Conservation (phyloP, 225 moss, liverwort and hornwort genomes). For the Physcomitrellopsis africana region DNA sequence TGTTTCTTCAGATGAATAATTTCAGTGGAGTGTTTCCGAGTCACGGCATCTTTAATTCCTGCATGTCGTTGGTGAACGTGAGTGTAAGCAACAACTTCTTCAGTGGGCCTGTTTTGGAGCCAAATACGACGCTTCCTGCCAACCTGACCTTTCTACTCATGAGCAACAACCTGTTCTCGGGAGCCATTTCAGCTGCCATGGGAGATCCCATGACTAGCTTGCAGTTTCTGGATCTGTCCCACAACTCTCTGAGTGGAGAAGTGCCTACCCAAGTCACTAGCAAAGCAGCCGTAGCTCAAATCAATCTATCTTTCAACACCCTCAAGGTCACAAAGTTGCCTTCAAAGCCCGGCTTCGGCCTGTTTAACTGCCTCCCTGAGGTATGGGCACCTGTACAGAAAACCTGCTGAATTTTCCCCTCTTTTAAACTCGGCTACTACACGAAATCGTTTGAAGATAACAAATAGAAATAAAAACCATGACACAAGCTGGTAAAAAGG, state of each 20-base stretch:
- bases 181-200: constrained; percentile 29
- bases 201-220: constrained; percentile 1
- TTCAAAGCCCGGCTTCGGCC: constrained; percentile 27
- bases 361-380: constrained; percentile 36
- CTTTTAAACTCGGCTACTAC: too few relatives aligned
- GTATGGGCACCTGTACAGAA: not conserved
- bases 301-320: constrained; percentile 43
- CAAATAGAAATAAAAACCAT: too few relatives aligned
- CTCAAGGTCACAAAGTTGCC: constrained; percentile 26
- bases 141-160: constrained; percentile 45
- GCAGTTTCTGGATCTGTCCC: constrained; percentile 33
- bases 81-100: constrained; percentile 43
- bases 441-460: too few relatives aligned
- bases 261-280: constrained; percentile 24
- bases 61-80: constrained; percentile 33
- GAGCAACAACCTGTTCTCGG: constrained; percentile 37
- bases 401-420: too few relatives aligned
- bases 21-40: constrained; percentile 41
- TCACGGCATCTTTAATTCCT: constrained; percentile 25
- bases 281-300: constrained; percentile 23
- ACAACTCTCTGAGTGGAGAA: constrained; percentile 33
- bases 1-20: constrained; percentile 11
- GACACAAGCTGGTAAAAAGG: too few relatives aligned
- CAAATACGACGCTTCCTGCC: constrained; percentile 12
- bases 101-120: constrained; percentile 32